These are phyloP conservation scores for Calonectria fujianensis DNA, from an alignment of 2,329 filamentous ascomycete species.

Conservation along the genomic window DNA sequence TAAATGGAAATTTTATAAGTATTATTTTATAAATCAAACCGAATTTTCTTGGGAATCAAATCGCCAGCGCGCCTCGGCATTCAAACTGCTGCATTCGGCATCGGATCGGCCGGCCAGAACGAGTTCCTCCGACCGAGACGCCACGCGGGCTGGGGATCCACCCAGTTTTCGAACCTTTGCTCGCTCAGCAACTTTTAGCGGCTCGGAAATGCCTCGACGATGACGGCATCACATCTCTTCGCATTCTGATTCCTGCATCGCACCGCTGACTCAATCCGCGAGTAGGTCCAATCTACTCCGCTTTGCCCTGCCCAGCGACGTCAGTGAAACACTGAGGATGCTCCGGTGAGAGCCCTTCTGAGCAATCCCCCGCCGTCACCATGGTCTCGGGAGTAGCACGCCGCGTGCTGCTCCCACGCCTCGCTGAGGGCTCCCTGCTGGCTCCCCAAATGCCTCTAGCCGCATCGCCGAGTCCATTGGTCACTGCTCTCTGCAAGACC, in stretches of 20 bases:
- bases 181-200: slow-evolving; percentile 52
- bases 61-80: slow-evolving; percentile 29
- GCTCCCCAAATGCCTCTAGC: slow-evolving; percentile 52
- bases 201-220: slow-evolving; percentile 59
- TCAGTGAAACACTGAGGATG: slow-evolving; percentile 56
- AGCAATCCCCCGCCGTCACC: slow-evolving; percentile 57
- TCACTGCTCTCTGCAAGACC: slow-evolving; percentile 44
- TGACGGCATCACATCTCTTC: slow-evolving; percentile 58
- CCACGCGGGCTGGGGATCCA: slow-evolving; percentile 48
- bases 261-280: slow-evolving; percentile 36
- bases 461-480: slow-evolving; percentile 50
- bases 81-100: slow-evolving; percentile 33
- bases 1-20: neutral
- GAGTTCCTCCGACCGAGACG: slow-evolving; percentile 51
- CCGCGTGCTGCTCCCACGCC: slow-evolving; percentile 69
- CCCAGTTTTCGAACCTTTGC: slow-evolving; percentile 48
- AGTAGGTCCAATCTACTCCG: slow-evolving; percentile 25
- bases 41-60: neutral
- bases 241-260: slow-evolving; percentile 48
- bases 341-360: slow-evolving; percentile 51
- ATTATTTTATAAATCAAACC: neutral
- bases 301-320: slow-evolving; percentile 39
- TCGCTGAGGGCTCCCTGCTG: slow-evolving; percentile 59
- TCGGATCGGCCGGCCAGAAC: slow-evolving; percentile 47
- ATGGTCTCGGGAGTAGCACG: slow-evolving; percentile 72